A percentile compares a stretch with the other conserved stretches of the same genome.
phyloP scores from a whole-genome alignment of 768 basidiomycete genomes.

The Leccinum broughii region DNA sequence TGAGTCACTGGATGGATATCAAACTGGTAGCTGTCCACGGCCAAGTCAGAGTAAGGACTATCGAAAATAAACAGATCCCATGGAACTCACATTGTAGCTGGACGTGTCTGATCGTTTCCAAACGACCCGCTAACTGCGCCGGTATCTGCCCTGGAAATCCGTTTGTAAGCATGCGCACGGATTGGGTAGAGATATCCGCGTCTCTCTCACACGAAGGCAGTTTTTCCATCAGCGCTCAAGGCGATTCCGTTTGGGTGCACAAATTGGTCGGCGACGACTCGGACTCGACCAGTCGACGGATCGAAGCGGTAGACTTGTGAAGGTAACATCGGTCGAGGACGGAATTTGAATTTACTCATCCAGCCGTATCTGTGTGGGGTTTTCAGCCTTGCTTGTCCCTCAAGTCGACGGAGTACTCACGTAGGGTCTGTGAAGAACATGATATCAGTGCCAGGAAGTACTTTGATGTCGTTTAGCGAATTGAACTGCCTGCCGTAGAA shows the following conservation, averaged over 20 bases:
- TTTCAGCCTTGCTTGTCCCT: background rate
- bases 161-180: constrained; percentile 7
- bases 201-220: constrained; percentile 58
- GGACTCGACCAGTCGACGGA: constrained; percentile 60
- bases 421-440: constrained; percentile 76
- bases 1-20: constrained; percentile 61
- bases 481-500: constrained; percentile 82
- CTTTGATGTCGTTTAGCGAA: constrained; percentile 77
- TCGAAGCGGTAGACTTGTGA: constrained; percentile 79
- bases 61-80: background rate
- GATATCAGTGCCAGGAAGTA: constrained; percentile 64
- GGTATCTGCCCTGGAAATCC: constrained; percentile 34
- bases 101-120: constrained; percentile 56
- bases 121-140: constrained; percentile 41
- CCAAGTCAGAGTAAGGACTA: background rate
- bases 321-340: constrained; percentile 63
- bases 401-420: constrained; percentile 38
- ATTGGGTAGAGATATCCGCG: background rate
- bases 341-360: constrained; percentile 52
- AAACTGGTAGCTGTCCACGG: constrained; percentile 55
- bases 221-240: constrained; percentile 12
- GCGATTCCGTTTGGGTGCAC: constrained; percentile 23
- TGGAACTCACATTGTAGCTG: constrained; percentile 63
- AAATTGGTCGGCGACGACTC: constrained; percentile 78
- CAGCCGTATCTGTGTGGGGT: constrained; percentile 55